These are phyloP conservation scores for Pseudogymnoascus sp. DNA, from an alignment of 2,329 filamentous ascomycete genomes.

Conservation along the genomic window DNA sequence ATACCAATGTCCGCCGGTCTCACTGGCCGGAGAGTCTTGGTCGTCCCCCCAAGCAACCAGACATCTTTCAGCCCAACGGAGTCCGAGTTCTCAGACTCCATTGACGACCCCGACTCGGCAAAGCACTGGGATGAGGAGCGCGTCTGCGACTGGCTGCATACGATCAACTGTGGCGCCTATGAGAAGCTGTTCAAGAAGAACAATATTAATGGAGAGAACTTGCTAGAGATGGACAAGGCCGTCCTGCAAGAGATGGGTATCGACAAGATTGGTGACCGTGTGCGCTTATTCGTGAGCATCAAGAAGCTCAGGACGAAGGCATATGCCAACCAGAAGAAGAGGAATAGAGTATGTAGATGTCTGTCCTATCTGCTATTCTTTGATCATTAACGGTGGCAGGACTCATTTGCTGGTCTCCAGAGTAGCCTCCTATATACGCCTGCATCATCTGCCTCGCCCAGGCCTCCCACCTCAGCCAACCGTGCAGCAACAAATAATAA, in stretches of 20 bases:
- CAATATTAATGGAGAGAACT: slow-evolving; percentile 94
- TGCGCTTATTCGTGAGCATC: slow-evolving; percentile 80
- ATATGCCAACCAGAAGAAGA: slow-evolving; percentile 71
- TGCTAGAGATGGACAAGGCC: slow-evolving; percentile 94
- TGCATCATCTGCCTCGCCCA: slow-evolving; percentile 58
- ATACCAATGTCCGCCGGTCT: slow-evolving; percentile 45
- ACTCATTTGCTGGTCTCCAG: slow-evolving; percentile 79
- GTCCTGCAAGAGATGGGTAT: slow-evolving; percentile 97
- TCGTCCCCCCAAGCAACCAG: slow-evolving; percentile 45
- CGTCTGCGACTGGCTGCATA: slow-evolving; percentile 84
- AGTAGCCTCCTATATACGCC: slow-evolving; percentile 48
- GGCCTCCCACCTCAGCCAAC: slow-evolving; percentile 49
- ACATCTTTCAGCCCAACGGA: slow-evolving; percentile 73
- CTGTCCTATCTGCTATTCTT: background rate
- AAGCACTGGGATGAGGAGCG: slow-evolving; percentile 87
- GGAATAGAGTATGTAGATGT: slow-evolving; percentile 64
- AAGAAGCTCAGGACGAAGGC: slow-evolving; percentile 75
- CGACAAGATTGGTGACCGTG: slow-evolving; percentile 93
- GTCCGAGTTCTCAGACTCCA: slow-evolving; percentile 79
- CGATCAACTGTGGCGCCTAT: slow-evolving; percentile 90
- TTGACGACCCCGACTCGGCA: slow-evolving; percentile 66
- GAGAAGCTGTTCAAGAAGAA: slow-evolving; percentile 84
- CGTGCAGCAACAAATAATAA: slow-evolving; percentile 47
- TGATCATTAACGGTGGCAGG: slow-evolving; percentile 42
- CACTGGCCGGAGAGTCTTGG: slow-evolving; percentile 46